Conservation (phyloP, 1,284 basidiomycete genomes). For the Cryptococcus sp. region DNA sequence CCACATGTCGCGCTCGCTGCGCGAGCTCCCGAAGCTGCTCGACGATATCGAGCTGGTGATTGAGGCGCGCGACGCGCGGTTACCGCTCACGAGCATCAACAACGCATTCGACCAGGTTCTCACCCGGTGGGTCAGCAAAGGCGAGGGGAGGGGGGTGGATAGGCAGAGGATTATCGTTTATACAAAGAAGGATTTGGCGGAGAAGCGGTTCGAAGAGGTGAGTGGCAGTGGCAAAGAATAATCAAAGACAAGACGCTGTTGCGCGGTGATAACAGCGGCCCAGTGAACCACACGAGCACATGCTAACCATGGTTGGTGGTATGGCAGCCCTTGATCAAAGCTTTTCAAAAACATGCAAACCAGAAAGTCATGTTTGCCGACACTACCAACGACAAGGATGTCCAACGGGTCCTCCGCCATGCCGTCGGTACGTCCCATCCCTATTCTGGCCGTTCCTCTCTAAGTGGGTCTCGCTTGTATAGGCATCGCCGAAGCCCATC, state of each 20-base stretch:
- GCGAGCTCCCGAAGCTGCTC: conserved; percentile 70
- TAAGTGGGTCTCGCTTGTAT: conserved; percentile 1
- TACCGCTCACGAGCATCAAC: conserved; percentile 93
- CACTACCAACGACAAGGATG: conserved; percentile 51
- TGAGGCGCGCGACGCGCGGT: conserved; percentile 86
- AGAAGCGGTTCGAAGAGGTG: conserved; percentile 78
- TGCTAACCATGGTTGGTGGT: neutral
- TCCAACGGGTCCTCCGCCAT: conserved; percentile 50
- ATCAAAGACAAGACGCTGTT: too few relatives aligned
- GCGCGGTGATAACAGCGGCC: neutral
- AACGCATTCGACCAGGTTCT: conserved; percentile 69
- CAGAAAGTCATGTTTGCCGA: conserved; percentile 56
- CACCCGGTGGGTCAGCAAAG: conserved; percentile 49
- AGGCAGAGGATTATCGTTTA: conserved; percentile 84
- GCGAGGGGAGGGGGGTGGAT: conserved; percentile 22
- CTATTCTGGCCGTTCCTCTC: neutral
- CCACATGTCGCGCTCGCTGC: conserved; percentile 88
- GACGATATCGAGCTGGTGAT: conserved; percentile 85
- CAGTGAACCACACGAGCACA: neutral
- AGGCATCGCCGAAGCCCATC: conserved; percentile 68
- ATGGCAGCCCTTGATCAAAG: conserved; percentile 50
- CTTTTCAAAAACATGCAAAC: conserved; percentile 50
- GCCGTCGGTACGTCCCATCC: conserved; percentile 46
- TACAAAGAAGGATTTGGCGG: conserved; percentile 89
- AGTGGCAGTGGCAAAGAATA: conserved; percentile 37